phyloP scores from a whole-genome alignment of 257 asterid genomes.

The Capsicum chinense region DNA sequence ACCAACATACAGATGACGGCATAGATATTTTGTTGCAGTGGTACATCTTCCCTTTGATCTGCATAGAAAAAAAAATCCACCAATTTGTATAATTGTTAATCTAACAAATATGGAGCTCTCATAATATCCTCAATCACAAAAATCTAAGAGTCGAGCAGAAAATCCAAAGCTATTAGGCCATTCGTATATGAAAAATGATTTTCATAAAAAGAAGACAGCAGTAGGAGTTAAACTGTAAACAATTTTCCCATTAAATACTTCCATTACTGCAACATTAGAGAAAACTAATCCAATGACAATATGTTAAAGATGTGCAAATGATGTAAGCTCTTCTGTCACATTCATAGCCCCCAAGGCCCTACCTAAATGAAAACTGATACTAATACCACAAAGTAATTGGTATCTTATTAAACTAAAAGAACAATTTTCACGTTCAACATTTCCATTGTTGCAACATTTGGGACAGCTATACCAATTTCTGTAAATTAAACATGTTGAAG shows the following conservation, averaged over 20 bases:
- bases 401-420: slow-evolving; percentile 11
- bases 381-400: background rate
- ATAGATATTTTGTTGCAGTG: slow-evolving; percentile 46
- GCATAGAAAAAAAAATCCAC: slow-evolving; percentile 42
- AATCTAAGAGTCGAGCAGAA: slow-evolving; percentile 7
- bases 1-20: slow-evolving; percentile 91
- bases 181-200: slow-evolving; percentile 13
- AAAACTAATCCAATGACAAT: background rate
- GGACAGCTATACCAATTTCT: slow-evolving; percentile 9
- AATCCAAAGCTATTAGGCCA: background rate
- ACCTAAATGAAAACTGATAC: background rate
- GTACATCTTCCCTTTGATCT: slow-evolving; percentile 48
- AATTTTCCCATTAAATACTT: background rate
- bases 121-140: background rate
- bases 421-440: background rate
- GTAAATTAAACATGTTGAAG: background rate
- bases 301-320: slow-evolving; percentile 6
- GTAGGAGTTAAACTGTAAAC: background rate
- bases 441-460: slow-evolving; percentile 20
- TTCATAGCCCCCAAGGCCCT: background rate
- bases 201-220: slow-evolving; percentile 6
- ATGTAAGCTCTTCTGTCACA: background rate
- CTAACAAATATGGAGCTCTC: background rate
- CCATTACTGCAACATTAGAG: slow-evolving; percentile 3
- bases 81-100: background rate